Percentiles rank a stretch among this genome's conserved stretches.
Evolutionary conservation across 148 eudicot genomes (phyloP).

Genomic region (Camellia japonica): DNA sequence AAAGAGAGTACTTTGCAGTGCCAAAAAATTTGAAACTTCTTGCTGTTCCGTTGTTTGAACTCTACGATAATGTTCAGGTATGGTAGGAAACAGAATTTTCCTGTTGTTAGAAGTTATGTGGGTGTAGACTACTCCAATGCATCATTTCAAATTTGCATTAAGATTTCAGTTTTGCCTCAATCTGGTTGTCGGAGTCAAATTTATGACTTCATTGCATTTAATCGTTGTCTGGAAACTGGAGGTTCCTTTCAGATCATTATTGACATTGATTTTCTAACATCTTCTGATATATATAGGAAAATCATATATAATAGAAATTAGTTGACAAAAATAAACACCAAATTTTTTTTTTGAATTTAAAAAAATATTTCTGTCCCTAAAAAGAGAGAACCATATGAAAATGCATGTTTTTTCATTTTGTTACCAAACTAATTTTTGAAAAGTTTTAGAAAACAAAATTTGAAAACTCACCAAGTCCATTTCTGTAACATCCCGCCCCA

Average conservation of each 20-base stretch:
- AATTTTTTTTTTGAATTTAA: too few relatives aligned
- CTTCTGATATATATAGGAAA: neutral
- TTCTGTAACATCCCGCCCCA: too few relatives aligned
- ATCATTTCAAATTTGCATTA: neutral
- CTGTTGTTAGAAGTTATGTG: neutral
- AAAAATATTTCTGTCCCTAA: too few relatives aligned
- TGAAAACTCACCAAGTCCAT: too few relatives aligned
- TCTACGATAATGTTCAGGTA: constrained; percentile 96
- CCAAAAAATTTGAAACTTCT: constrained; percentile 88
- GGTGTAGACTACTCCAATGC: neutral
- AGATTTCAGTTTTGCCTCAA: neutral
- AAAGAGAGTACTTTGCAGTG: constrained; percentile 91
- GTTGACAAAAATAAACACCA: too few relatives aligned
- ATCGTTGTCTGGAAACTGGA: neutral
- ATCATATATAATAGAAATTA: too few relatives aligned
- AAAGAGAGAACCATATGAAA: too few relatives aligned
- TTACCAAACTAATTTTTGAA: too few relatives aligned
- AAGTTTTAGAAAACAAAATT: too few relatives aligned
- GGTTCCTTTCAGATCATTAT: neutral
- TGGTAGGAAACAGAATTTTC: neutral
- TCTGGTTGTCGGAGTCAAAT: too few relatives aligned
- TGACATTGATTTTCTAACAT: neutral
- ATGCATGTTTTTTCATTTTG: too few relatives aligned
- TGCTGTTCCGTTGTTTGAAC: constrained; percentile 97
- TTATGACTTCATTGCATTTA: neutral